phyloP scores from a whole-genome alignment of 495 filamentous ascomycete genomes.

The Lichenothelia convexa region DNA sequence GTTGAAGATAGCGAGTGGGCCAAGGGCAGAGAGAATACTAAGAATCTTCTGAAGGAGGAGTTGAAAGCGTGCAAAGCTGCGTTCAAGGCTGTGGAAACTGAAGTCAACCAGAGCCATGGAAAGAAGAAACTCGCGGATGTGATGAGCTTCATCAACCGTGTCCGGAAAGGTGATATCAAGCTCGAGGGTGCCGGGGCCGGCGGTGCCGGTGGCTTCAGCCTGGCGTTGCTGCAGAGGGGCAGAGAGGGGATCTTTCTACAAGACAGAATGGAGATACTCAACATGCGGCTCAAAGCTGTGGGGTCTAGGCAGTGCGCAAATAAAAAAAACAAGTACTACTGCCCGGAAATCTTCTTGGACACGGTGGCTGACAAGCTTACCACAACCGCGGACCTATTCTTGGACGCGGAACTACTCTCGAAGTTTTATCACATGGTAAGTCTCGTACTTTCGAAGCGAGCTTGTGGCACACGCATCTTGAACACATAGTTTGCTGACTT shows the following conservation, averaged over 20 bases:
- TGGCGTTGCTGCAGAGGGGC: conserved; percentile 60
- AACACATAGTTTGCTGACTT: conserved; percentile 1
- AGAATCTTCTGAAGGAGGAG: conserved; percentile 63
- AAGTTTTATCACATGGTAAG: conserved; percentile 79
- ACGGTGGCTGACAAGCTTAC: conserved; percentile 91
- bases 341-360: conserved; percentile 93
- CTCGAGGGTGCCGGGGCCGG: conserved; percentile 65
- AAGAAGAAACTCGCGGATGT: conserved; percentile 76
- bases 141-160: conserved; percentile 74
- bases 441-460: background rate
- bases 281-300: conserved; percentile 71
- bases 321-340: conserved; percentile 81
- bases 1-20: conserved; percentile 79
- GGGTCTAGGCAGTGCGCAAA: conserved; percentile 72
- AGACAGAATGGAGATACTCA: conserved; percentile 73
- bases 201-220: conserved; percentile 83
- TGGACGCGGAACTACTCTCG: conserved; percentile 89
- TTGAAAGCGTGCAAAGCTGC: conserved; percentile 66
- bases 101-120: conserved; percentile 60
- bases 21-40: conserved; percentile 61
- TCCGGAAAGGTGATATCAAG: conserved; percentile 63
- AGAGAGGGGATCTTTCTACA: conserved; percentile 85
- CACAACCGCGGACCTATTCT: conserved; percentile 84
- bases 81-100: conserved; percentile 51
- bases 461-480: too few relatives aligned